Evolutionary conservation across 2,329 filamentous ascomycete species (phyloP).

Genomic region (Beauveria australis): DNA sequence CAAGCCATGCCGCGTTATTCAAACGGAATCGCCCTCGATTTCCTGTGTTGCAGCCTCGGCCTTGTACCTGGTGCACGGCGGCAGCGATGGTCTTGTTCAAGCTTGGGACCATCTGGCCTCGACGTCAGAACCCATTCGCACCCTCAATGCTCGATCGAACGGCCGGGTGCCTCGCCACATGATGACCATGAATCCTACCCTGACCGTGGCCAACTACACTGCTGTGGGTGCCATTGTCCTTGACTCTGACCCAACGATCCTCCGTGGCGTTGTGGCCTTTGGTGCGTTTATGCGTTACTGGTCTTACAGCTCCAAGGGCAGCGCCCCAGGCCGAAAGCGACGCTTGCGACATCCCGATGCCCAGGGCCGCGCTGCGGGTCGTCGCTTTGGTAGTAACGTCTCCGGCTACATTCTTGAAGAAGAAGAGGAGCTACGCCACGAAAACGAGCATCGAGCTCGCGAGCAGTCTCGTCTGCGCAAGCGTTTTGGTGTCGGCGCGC

Average conservation of each 20-base stretch:
- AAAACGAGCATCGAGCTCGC: constrained; percentile 57
- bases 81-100: constrained; percentile 89
- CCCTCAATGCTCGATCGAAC: constrained; percentile 77
- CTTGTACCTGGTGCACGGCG: constrained; percentile 84
- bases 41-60: constrained; percentile 76
- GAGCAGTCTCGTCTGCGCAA: constrained; percentile 64
- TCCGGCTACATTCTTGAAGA: constrained; percentile 83
- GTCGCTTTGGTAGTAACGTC: constrained; percentile 57
- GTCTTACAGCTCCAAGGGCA: constrained; percentile 80
- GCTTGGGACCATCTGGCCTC: constrained; percentile 95
- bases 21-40: constrained; percentile 84
- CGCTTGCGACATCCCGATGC: constrained; percentile 59
- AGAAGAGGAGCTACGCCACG: constrained; percentile 66
- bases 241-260: constrained; percentile 76
- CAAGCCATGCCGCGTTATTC: constrained; percentile 68
- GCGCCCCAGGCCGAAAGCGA: constrained; percentile 71
- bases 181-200: constrained; percentile 43
- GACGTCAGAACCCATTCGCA: constrained; percentile 67
- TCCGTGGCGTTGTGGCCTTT: constrained; percentile 80
- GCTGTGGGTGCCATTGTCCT: constrained; percentile 77
- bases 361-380: constrained; percentile 41
- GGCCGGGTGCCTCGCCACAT: constrained; percentile 72
- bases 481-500: constrained; percentile 70
- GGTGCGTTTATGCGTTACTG: constrained; percentile 86
- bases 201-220: constrained; percentile 65